Base-by-base conservation (phyloP, 2,329 filamentous ascomycete genomes). In the Macroventuria anomochaeta region DNA sequence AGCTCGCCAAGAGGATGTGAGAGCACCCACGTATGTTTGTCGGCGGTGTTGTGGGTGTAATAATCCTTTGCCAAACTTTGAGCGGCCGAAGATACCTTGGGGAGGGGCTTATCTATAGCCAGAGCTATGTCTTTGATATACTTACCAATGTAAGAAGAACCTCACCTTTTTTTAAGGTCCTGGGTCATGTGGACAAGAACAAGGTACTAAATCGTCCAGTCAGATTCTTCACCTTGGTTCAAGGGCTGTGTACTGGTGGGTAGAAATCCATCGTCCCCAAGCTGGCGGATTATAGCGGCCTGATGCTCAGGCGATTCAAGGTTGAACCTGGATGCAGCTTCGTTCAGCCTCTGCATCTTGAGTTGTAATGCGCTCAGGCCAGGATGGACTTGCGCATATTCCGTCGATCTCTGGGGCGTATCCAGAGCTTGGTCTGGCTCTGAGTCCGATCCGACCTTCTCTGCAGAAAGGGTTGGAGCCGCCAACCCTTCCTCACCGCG, bases 101-200 rank as follows among this genome's bases (percentile, higher is more conserved):
- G 26, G 6, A 29, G 5, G 1, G 46, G 44, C 26, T 26, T 41
- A 2, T 34, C 18, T 2, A 66, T 21, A 10, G 40, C 49, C 6
- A 37, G 37, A 7, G 60, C 58, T 10, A 67, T 61, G 5, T 48
- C 33, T 0, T 43, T 32, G 4, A 33, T 37, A 1, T 36, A 23
- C 23, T 62, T 46, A 11, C 64, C 64, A 21, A 64, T 59, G 18
- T 67, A 64, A 1, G 64, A 65, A 1, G 64, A 65, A 1, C 59
- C 61, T 13, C 52, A 50, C 13, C 62, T 49, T 3, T 50, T 46
- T 10, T 51, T 59, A 0, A 62, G 23, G 13, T 65, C 63, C 17
- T 53, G 7, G 1, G 18, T 53, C 8, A 67, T 48, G 37, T 64
- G 40, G 0, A 20, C 13, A 6, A 67, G 41, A 12, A 67, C 48